Evolutionary conservation across 192 early-diverging fungal genomes (phyloP), one percentile per base, ranked within the genome.

Genomic region (Linderina pennispora): DNA sequence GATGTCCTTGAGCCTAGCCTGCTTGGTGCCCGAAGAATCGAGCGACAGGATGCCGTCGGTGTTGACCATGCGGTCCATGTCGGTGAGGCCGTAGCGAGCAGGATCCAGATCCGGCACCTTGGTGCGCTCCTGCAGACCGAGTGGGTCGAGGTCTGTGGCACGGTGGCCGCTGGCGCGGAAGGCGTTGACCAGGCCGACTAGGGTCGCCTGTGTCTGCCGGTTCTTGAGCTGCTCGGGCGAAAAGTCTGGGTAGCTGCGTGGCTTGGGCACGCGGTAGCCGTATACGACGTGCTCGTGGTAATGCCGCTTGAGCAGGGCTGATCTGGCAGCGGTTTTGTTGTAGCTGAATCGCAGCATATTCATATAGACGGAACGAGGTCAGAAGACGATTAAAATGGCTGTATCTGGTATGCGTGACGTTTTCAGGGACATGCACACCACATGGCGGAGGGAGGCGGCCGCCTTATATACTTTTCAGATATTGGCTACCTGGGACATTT

Each of bases 201-300:
- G 74, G 45, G 88, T 87, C 31, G 91, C 84, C 40, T 92, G 81
- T 40, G 80, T 60, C 37, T 85, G 85, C 31, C 94, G 78, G 76
- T 96, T 98, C 10, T 55, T 64, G 2, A 94, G 76, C 53, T 98
- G 88, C 40, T 80, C 79, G 16, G 74, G 53, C 15, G 85, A 80
- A 66, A 87, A 97, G 65, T 97, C 92, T 3, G 82, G 83, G 36
- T 86, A 70, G 23, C 65, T 71, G 40, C 66, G 77, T 20, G 65
- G 73, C 16, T 81, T 79, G 32, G 89, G 86, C 5, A 81, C 77
- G n/a, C 94, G 80, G 61, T 87, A 97, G 9, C 94, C 94, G 56
- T 91, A 94, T 2, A 85, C 84, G 34, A 84, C 83, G 24, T 82
- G 77, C 37, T 89, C 83, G 55, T 90, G 87, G 62, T 93, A 97